Conservation (phyloP, 352 stramenopile species). For the Phytophthora sojae region DNA sequence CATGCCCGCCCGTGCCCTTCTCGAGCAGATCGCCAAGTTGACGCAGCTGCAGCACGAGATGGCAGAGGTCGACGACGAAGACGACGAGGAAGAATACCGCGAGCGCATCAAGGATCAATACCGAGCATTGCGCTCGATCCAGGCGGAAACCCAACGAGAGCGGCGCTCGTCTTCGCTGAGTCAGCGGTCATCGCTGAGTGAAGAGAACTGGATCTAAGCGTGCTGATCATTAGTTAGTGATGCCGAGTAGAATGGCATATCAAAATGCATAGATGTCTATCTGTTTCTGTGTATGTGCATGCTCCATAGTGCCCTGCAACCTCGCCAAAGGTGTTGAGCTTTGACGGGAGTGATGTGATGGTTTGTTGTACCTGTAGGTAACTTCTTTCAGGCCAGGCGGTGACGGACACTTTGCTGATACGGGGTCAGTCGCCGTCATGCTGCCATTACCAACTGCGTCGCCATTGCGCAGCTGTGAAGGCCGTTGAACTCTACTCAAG, state of each 20-base stretch:
- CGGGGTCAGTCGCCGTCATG: background rate
- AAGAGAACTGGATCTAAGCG: constrained; percentile 38
- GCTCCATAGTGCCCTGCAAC: background rate
- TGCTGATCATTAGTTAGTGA: constrained; percentile 10
- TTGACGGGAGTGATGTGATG: background rate
- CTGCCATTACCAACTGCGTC: constrained; percentile 1
- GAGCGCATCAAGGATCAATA: constrained; percentile 71
- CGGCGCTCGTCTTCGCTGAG: constrained; percentile 7
- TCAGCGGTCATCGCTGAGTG: constrained; percentile 9
- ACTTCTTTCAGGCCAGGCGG: background rate
- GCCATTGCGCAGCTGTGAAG: background rate
- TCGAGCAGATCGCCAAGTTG: constrained; percentile 62
- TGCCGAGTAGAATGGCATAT: constrained; percentile 29
- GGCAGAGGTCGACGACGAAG: constrained; percentile 49
- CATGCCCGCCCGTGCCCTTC: constrained; percentile 45
- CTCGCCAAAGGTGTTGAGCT: background rate
- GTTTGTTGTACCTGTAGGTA: constrained; percentile 1
- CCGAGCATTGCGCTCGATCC: constrained; percentile 54
- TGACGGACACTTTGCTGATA: background rate
- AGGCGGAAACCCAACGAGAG: constrained; percentile 35
- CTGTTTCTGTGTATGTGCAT: constrained; percentile 4
- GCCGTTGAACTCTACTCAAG: background rate
- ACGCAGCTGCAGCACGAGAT: constrained; percentile 65
- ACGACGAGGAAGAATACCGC: constrained; percentile 58
- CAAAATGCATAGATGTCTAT: constrained; percentile 15